Conservation (phyloP, 345 rosid species). For the Hevea brasiliensis region DNA sequence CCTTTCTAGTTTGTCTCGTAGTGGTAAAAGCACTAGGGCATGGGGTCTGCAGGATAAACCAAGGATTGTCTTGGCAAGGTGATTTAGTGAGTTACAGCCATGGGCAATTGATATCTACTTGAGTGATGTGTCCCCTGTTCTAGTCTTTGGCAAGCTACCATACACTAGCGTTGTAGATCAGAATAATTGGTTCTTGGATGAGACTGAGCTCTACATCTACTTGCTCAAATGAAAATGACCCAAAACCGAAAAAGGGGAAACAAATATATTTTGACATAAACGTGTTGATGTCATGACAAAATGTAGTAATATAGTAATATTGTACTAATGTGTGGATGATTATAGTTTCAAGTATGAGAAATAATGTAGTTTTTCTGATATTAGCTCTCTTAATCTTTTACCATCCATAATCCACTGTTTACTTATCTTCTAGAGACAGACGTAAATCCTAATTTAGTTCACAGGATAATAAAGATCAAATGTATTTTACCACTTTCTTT, state of each 20-base stretch:
- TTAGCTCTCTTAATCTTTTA: neutral
- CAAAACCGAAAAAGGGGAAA: neutral
- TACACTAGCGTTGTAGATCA: neutral
- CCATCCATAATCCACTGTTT: neutral
- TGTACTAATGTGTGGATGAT: neutral
- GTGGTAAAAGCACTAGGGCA: neutral
- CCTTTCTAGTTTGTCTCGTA: neutral
- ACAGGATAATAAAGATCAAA: neutral
- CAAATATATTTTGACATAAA: neutral
- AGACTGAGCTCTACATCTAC: neutral
- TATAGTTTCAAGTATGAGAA: neutral
- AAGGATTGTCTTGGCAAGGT: neutral
- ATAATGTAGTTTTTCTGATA: too few species aligned
- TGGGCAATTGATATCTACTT: neutral
- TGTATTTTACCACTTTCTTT: neutral
- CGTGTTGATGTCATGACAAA: neutral
- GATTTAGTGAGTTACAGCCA: neutral
- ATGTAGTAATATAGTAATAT: neutral
- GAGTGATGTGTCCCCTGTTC: neutral
- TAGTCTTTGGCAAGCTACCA: neutral
- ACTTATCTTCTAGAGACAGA: neutral
- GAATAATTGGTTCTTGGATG: neutral
- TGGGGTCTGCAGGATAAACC: neutral
- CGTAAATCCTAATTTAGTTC: neutral
- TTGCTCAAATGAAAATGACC: constrained; percentile 6